Conservation (phyloP, 106 monocot species). For the Dioscorea dumetorum region DNA sequence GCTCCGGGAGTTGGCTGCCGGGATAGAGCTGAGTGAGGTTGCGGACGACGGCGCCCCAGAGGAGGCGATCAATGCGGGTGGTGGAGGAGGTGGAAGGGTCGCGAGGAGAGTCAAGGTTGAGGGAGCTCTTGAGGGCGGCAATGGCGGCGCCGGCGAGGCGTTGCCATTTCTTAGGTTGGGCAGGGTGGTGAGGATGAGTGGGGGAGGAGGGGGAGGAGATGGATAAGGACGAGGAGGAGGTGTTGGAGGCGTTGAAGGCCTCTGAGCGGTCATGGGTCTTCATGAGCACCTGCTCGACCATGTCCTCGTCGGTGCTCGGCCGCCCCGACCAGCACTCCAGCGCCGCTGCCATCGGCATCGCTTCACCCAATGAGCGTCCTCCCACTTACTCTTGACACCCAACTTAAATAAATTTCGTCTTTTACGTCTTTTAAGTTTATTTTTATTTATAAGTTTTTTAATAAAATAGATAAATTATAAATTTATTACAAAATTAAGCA, state of each 20-base stretch:
- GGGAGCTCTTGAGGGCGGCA: constrained; percentile 62
- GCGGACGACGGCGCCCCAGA: constrained; percentile 58
- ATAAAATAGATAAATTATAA: no score
- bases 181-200: not conserved
- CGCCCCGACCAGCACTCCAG: constrained; percentile 99
- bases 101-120: constrained; percentile 44
- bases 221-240: no score
- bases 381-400: no score
- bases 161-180: constrained; percentile 52
- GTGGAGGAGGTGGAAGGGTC: constrained; percentile 10
- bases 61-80: constrained; percentile 9
- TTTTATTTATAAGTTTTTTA: no score
- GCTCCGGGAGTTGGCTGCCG: constrained; percentile 61
- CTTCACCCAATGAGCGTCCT: no score
- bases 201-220: not conserved
- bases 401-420: no score
- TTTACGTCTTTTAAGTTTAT: no score
- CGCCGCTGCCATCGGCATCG: constrained; percentile 65
- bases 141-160: constrained; percentile 58
- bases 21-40: constrained; percentile 65
- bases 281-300: constrained; percentile 93
- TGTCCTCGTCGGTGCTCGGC: constrained; percentile 97
- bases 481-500: no score
- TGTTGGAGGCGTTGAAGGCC: not conserved
- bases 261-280: constrained; percentile 80